A percentile compares a stretch with the other conserved stretches of the same genome.
Evolutionary conservation across 805 yeast genomes (phyloP).

Genomic region (Candida ficus): DNA sequence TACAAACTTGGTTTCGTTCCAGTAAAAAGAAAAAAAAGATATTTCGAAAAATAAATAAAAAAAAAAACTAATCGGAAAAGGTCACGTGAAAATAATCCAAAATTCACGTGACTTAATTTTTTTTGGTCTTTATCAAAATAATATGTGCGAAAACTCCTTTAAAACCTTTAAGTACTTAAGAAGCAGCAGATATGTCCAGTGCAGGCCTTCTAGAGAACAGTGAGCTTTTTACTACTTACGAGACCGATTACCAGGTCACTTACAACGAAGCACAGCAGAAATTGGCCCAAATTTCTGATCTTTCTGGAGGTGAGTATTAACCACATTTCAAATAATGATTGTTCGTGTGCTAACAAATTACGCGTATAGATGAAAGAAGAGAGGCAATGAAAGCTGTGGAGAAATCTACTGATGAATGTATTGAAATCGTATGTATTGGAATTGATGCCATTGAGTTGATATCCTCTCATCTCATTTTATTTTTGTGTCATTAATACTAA

Average conservation of each 20-base stretch:
- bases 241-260: slow-evolving; percentile 49
- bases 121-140: background rate
- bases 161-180: too few relatives aligned
- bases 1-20: too few relatives aligned
- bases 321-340: too few relatives aligned
- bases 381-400: slow-evolving; percentile 56
- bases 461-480: too few relatives aligned
- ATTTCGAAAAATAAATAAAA: background rate
- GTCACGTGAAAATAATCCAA: slow-evolving; percentile 1
- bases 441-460: background rate
- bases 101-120: background rate
- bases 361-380: slow-evolving; percentile 44
- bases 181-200: slow-evolving; percentile 21
- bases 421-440: slow-evolving; percentile 45
- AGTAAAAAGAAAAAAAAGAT: too few relatives aligned
- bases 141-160: slow-evolving; percentile 4
- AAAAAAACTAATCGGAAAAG: too few relatives aligned
- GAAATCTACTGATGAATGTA: slow-evolving; percentile 69
- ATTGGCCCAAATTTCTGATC: slow-evolving; percentile 47
- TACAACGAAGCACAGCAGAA: slow-evolving; percentile 65
- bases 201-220: slow-evolving; percentile 22
- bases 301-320: slow-evolving; percentile 36
- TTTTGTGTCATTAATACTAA: slow-evolving; percentile 3
- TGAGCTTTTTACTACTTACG: slow-evolving; percentile 29
- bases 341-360: background rate